Conservation (phyloP, 108 stramenopile species). For the Cylindrotheca closterium region DNA sequence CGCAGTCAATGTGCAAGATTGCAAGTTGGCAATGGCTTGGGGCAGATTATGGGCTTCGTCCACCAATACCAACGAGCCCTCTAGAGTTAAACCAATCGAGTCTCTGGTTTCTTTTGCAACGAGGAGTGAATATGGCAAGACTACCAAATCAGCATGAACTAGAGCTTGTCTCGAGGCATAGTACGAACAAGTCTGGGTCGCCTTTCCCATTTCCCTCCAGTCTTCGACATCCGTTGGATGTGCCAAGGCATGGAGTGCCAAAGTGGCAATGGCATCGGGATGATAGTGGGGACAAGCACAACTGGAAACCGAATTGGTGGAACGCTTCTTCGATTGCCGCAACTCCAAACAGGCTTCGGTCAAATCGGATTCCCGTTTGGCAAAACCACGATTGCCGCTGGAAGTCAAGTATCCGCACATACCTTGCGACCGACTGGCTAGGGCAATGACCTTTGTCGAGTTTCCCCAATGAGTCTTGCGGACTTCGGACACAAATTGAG, state of each 20-base stretch:
- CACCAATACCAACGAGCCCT: slow-evolving; percentile 78
- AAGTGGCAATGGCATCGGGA: slow-evolving; percentile 53
- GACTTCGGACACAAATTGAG: slow-evolving; percentile 93
- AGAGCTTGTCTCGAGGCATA: slow-evolving; percentile 88
- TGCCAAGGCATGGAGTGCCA: slow-evolving; percentile 82
- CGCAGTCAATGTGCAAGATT: slow-evolving; percentile 50
- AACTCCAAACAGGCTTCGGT: slow-evolving; percentile 93
- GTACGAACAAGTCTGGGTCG: slow-evolving; percentile 87
- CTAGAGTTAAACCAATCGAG: slow-evolving; percentile 78
- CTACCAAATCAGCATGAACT: slow-evolving; percentile 87
- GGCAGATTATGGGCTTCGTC: slow-evolving; percentile 99
- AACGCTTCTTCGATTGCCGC: slow-evolving; percentile 59
- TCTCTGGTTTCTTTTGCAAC: slow-evolving; percentile 60
- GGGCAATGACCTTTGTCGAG: slow-evolving; percentile 73
- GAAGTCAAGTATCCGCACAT: slow-evolving; percentile 64
- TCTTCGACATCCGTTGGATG: slow-evolving; percentile 92
- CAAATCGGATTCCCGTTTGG: slow-evolving; percentile 77
- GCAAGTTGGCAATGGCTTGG: slow-evolving; percentile 67
- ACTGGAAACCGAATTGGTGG: slow-evolving; percentile 1
- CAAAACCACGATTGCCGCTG: too few species aligned
- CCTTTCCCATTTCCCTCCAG: slow-evolving; percentile 63
- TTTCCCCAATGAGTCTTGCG: slow-evolving; percentile 64
- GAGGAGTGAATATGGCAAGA: slow-evolving; percentile 90
- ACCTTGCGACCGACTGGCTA: slow-evolving; percentile 78
- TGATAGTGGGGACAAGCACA: slow-evolving; percentile 69